Conservation (phyloP, 2,329 filamentous ascomycete genomes). For the Fulvia fulva region DNA sequence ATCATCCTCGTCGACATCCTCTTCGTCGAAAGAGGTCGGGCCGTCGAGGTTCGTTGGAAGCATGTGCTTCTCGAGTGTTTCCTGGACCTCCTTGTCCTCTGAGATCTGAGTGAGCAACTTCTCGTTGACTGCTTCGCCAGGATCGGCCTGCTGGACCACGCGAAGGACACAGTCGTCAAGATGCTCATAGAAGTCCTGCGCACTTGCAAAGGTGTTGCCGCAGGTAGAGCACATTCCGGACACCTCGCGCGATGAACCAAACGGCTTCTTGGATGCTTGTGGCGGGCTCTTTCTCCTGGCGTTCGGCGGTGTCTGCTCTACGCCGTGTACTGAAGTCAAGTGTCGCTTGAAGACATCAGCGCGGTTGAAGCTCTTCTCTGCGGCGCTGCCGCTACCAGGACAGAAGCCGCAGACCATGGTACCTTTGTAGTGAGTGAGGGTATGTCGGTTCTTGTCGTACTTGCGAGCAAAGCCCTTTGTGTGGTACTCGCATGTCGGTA, state of each 20-base stretch:
- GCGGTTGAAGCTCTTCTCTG: slow-evolving; percentile 92
- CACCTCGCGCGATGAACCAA: slow-evolving; percentile 68
- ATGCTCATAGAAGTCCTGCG: slow-evolving; percentile 97
- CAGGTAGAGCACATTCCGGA: slow-evolving; percentile 91
- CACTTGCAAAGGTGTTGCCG: slow-evolving; percentile 74
- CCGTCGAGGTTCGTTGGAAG: slow-evolving; percentile 48
- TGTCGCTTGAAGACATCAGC: slow-evolving; percentile 96
- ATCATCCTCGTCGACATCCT: slow-evolving; percentile 58
- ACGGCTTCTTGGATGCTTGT: slow-evolving; percentile 57
- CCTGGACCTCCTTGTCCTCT: slow-evolving; percentile 53
- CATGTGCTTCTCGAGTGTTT: slow-evolving; percentile 56
- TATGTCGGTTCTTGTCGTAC: slow-evolving; percentile 95
- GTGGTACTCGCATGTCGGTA: slow-evolving; percentile 87
- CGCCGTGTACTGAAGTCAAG: slow-evolving; percentile 81
- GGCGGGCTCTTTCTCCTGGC: slow-evolving; percentile 69
- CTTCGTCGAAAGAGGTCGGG: slow-evolving; percentile 47
- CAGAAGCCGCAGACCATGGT: slow-evolving; percentile 97
- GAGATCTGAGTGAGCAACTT: slow-evolving; percentile 56
- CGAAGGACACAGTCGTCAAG: slow-evolving; percentile 68
- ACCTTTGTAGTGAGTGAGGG: slow-evolving; percentile 91
- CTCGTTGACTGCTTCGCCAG: slow-evolving; percentile 56
- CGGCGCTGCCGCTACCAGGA: slow-evolving; percentile 78
- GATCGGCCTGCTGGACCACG: slow-evolving; percentile 58
- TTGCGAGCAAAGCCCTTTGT: slow-evolving; percentile 89
- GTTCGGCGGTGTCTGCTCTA: slow-evolving; percentile 90